phyloP scores from a whole-genome alignment of 2,329 filamentous ascomycete genomes.

The Xylaria sp. region DNA sequence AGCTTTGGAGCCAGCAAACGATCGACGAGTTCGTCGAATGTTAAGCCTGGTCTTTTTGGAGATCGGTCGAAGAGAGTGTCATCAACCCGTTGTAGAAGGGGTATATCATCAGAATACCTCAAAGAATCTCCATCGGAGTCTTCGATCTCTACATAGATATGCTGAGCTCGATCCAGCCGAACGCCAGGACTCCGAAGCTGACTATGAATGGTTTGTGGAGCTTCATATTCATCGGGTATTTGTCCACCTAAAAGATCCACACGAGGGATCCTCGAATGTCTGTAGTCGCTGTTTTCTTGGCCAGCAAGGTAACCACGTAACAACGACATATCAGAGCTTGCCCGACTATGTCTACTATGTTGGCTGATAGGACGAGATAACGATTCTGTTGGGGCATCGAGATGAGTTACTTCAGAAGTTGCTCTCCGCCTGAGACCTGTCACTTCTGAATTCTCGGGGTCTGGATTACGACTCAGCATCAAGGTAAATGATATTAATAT shows the following conservation, averaged over 20 bases:
- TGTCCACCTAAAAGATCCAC: slow-evolving; percentile 56
- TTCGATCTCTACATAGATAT: slow-evolving; percentile 71
- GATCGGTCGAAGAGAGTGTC: slow-evolving; percentile 68
- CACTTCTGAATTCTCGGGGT: slow-evolving; percentile 55
- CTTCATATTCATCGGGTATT: slow-evolving; percentile 58
- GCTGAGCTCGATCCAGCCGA: slow-evolving; percentile 60
- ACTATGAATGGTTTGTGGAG: slow-evolving; percentile 59
- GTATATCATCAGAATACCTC: slow-evolving; percentile 73
- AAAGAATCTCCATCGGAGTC: slow-evolving; percentile 76
- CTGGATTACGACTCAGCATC: slow-evolving; percentile 34
- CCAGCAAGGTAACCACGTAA: slow-evolving; percentile 63
- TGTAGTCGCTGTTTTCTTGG: slow-evolving; percentile 58
- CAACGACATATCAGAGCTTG: slow-evolving; percentile 76
- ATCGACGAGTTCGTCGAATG: slow-evolving; percentile 81
- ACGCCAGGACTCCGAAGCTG: slow-evolving; percentile 65
- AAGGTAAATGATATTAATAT: not conserved
- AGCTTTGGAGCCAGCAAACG: slow-evolving; percentile 84
- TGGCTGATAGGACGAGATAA: slow-evolving; percentile 66
- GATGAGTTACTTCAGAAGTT: slow-evolving; percentile 67
- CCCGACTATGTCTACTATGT: slow-evolving; percentile 74
- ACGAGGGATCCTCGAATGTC: slow-evolving; percentile 61
- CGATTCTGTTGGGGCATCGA: slow-evolving; percentile 65
- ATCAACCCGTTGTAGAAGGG: slow-evolving; percentile 73
- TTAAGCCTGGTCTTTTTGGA: slow-evolving; percentile 63
- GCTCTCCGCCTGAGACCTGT: slow-evolving; percentile 64